Evolutionary conservation across 495 filamentous ascomycete species (phyloP).

Genomic region (Penicillium alfredii): DNA sequence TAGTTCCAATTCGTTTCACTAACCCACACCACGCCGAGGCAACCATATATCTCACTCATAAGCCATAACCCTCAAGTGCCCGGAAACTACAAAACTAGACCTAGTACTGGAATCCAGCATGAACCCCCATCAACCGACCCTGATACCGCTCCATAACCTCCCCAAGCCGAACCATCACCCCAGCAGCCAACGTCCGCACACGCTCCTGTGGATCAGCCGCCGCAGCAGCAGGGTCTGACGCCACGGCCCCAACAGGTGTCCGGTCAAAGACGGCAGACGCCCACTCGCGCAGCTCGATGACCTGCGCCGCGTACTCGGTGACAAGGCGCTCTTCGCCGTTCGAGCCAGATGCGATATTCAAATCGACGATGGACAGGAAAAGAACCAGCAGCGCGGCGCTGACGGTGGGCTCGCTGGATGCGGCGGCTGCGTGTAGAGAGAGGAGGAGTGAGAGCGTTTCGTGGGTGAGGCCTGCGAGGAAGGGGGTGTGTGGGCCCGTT

Average conservation of each 20-base stretch:
- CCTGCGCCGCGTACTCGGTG: constrained; percentile 37
- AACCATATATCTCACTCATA: no score
- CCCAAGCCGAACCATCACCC: constrained; percentile 67
- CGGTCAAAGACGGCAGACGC: constrained; percentile 58
- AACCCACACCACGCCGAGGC: no score
- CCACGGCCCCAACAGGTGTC: constrained; percentile 29
- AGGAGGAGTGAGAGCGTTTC: constrained; percentile 43
- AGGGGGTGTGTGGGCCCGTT: constrained; percentile 40
- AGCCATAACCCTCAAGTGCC: no score
- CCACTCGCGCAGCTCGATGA: constrained; percentile 40
- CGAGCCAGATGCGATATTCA: constrained; percentile 57
- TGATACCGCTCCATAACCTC: constrained; percentile 81
- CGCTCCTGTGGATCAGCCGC: constrained; percentile 36
- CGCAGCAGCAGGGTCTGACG: constrained; percentile 35
- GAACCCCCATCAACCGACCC: constrained; percentile 49
- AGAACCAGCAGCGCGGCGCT: constrained; percentile 70
- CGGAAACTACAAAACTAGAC: neutral
- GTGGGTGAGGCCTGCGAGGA: constrained; percentile 39
- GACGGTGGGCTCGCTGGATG: constrained; percentile 54
- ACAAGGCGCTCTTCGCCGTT: constrained; percentile 65
- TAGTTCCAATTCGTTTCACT: no score
- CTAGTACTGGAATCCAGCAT: constrained; percentile 43
- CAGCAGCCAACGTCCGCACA: constrained; percentile 61
- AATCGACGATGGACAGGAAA: constrained; percentile 73
- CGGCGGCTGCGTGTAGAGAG: constrained; percentile 35